Evolutionary conservation across 1,284 basidiomycete species (phyloP).

Genomic region (Vanrija sp.): DNA sequence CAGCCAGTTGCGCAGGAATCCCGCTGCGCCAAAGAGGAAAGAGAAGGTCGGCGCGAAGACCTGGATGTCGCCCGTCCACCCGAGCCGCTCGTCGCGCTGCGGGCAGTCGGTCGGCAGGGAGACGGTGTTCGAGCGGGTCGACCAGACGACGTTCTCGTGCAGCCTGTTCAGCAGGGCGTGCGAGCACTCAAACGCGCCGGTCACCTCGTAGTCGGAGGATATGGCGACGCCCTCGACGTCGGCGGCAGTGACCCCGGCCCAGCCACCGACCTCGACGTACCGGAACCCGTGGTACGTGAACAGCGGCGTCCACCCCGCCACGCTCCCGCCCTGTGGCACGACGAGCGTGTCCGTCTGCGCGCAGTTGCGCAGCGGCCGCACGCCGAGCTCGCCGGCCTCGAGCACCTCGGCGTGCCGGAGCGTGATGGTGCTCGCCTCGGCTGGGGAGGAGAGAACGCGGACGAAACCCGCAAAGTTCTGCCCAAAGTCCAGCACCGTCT

Average conservation of each 20-base stretch:
- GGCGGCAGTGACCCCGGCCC: slow-evolving; percentile 3
- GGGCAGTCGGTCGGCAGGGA: slow-evolving; percentile 40
- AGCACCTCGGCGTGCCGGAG: slow-evolving; percentile 35
- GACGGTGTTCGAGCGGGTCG: slow-evolving; percentile 33
- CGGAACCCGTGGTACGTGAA: slow-evolving; percentile 43
- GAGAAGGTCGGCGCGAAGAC: slow-evolving; percentile 34
- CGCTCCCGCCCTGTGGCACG: slow-evolving; percentile 9
- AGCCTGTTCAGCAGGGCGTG: slow-evolving; percentile 28
- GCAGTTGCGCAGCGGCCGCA: slow-evolving; percentile 26
- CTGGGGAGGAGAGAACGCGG: slow-evolving; percentile 1
- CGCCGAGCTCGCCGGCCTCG: slow-evolving; percentile 34
- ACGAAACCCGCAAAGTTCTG: slow-evolving; percentile 40
- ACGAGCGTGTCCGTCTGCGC: slow-evolving; percentile 20
- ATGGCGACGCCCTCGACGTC: slow-evolving; percentile 27
- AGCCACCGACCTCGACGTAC: slow-evolving; percentile 17
- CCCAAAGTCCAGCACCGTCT: slow-evolving; percentile 37
- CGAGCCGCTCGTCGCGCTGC: slow-evolving; percentile 41
- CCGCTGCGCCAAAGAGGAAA: slow-evolving; percentile 31
- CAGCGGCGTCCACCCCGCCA: slow-evolving; percentile 29
- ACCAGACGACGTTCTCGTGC: slow-evolving; percentile 33
- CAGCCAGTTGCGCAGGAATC: slow-evolving; percentile 28
- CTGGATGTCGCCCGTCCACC: slow-evolving; percentile 40
- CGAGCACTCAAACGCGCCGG: slow-evolving; percentile 28
- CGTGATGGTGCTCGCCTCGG: slow-evolving; percentile 10
- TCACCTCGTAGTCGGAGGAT: slow-evolving; percentile 24